Evolutionary conservation across 208 protist genomes (phyloP), one percentile per base, ranked within the genome.

Genomic region (Crithidia sp.): DNA sequence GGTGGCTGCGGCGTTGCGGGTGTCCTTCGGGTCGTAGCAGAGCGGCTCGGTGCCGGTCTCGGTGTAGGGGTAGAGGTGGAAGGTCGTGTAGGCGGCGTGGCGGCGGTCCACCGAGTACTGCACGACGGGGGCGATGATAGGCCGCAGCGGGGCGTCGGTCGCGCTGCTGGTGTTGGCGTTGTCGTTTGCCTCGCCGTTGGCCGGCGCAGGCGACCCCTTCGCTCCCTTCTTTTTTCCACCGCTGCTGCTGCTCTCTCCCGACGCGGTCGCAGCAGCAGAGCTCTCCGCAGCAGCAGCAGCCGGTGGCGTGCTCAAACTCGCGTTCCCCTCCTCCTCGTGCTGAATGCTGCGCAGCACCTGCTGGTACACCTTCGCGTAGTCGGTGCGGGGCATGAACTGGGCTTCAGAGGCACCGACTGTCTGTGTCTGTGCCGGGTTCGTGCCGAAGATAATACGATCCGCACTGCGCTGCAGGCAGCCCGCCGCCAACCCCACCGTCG

Each of bases 381-480:
- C 87, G 7, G 82, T 85, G 55, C 89, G 91, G 7, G 83, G 84
- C 52, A 96, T 82, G 76, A 96, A 96, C 63, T 84, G 77, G 13
- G 91, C 91, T 78, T 96, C 85, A 12, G 87, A 89, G 13, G 91
- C 91, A 45, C 91, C 91, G 44, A 96, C 81, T 5, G 83, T 94
- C 71, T 96, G 85, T 57, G 89, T 94, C 74, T 94, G 91, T 7
- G 89, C 91, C 4, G 79, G 79, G 19, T 82, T 81, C 13, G 73
- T 87, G 75, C 91, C 91, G 60, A 96, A 96, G 56, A 96, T 88
- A 41, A 86, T 8, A 36, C 91, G 85, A 65, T 96, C 91, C 10
- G 83, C 82, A n/a, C 78, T 86, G 67, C 91, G 91, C 77, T 96
- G 69, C 73, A 93, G 65, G 77, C 87, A 96, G 40, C 88, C 89